Evolutionary conservation across 2,329 filamentous ascomycete species (phyloP).

Genomic region (Septoria linicola): DNA sequence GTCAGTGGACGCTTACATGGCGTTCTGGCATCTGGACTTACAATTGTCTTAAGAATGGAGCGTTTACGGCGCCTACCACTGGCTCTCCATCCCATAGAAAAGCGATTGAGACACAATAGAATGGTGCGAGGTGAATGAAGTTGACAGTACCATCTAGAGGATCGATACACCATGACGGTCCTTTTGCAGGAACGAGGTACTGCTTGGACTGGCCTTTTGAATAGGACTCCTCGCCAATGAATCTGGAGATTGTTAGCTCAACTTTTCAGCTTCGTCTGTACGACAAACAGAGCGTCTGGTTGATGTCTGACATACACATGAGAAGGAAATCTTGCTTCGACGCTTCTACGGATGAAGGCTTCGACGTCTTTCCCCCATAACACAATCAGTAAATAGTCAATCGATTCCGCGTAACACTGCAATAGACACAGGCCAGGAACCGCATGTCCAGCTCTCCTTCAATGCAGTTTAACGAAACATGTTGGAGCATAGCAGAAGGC

Average conservation of each 20-base stretch:
- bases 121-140: conserved; percentile 76
- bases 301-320: conserved; percentile 58
- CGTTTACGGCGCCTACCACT: conserved; percentile 69
- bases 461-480: too few relatives aligned
- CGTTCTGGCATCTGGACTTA: conserved; percentile 2
- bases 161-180: conserved; percentile 73
- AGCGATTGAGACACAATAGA: conserved; percentile 77
- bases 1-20: conserved; percentile 4
- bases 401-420: not conserved
- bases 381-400: not conserved
- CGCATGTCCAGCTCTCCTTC: too few relatives aligned
- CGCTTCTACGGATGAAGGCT: conserved; percentile 55
- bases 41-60: conserved; percentile 57
- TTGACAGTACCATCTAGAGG: conserved; percentile 78
- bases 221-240: conserved; percentile 76
- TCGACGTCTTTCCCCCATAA: conserved; percentile 60
- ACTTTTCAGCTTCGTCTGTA: too few relatives aligned
- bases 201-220: conserved; percentile 65
- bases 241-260: too few relatives aligned
- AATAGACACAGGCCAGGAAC: too few relatives aligned
- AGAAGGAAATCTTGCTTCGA: conserved; percentile 59
- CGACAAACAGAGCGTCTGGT: too few relatives aligned
- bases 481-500: too few relatives aligned
- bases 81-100: conserved; percentile 62
- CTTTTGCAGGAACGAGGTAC: conserved; percentile 61